Conservation (phyloP, 1,284 basidiomycete genomes). For the Leccinum holopus region DNA sequence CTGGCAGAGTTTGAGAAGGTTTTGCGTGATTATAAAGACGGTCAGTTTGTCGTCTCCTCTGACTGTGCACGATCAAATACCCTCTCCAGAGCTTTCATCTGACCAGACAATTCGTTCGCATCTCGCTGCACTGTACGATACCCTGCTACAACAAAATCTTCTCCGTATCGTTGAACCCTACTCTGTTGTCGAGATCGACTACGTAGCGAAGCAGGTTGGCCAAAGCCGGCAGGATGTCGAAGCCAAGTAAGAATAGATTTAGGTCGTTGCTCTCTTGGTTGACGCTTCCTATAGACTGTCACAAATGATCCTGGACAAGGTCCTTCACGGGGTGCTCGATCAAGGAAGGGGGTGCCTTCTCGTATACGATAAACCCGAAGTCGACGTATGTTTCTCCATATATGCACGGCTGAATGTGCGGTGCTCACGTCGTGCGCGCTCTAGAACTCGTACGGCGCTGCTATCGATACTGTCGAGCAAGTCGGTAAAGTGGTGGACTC, state of each 20-base stretch:
- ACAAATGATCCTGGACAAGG: conserved; percentile 98
- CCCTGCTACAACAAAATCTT: conserved; percentile 92
- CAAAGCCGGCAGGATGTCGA: conserved; percentile 94
- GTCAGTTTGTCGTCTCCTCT: conserved; percentile 41
- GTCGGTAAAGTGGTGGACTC: conserved; percentile 91
- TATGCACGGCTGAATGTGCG: too few species aligned
- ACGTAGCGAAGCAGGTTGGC: conserved; percentile 87
- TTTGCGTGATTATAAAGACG: conserved; percentile 83
- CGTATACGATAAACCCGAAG: conserved; percentile 83
- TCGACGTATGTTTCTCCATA: conserved; percentile 60
- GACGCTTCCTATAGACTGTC: conserved; percentile 59
- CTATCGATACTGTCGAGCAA: conserved; percentile 87
- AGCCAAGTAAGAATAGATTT: conserved; percentile 66
- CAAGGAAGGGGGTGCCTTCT: conserved; percentile 92
- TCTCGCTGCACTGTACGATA: conserved; percentile 91
- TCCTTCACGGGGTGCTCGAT: conserved; percentile 92
- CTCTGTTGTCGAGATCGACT: conserved; percentile 86
- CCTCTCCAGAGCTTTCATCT: conserved; percentile 79
- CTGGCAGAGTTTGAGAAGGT: conserved; percentile 89
- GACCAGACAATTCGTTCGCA: conserved; percentile 95
- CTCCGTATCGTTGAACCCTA: conserved; percentile 96
- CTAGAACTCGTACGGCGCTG: conserved; percentile 83
- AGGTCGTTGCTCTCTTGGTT: not conserved
- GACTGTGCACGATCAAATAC: not conserved
- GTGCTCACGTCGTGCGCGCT: conserved; percentile 5